phyloP scores from a whole-genome alignment of 139 green algal species.

The Closterium sp. region DNA sequence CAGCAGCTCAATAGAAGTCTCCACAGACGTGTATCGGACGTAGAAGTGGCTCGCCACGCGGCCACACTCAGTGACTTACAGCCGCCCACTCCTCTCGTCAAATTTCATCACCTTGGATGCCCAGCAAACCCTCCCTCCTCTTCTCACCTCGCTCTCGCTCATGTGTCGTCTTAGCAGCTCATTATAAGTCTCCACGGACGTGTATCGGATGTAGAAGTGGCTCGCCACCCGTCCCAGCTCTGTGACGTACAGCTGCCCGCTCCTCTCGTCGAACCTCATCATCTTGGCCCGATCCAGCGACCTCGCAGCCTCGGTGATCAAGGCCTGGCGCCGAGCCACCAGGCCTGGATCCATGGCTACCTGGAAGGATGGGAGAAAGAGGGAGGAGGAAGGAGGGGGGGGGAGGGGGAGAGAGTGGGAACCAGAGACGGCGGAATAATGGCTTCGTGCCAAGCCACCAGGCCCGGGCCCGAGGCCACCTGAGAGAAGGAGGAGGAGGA shows the following conservation, averaged over 20 bases:
- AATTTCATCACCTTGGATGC: conserved; percentile 82
- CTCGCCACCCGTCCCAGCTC: conserved; percentile 88
- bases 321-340: conserved; percentile 59
- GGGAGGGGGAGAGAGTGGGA: not conserved
- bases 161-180: conserved; percentile 79
- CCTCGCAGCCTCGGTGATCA: conserved; percentile 73
- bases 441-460: conserved; percentile 58
- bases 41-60: conserved; percentile 91
- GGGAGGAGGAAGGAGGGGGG: not conserved
- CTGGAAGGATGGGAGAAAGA: conserved; percentile 9
- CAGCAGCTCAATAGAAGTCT: conserved; percentile 81
- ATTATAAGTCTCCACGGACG: conserved; percentile 81
- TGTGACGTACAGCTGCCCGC: conserved; percentile 85
- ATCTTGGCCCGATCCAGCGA: conserved; percentile 74
- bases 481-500: conserved; percentile 14
- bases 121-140: not conserved
- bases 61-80: conserved; percentile 92
- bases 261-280: conserved; percentile 87
- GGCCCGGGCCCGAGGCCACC: conserved; percentile 60
- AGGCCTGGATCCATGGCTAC: conserved; percentile 66
- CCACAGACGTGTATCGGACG: conserved; percentile 76
- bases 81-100: conserved; percentile 80
- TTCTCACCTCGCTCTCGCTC: conserved; percentile 63
- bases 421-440: not conserved
- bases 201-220: conserved; percentile 90